These are phyloP conservation scores for Mikania micrantha DNA, from an alignment of 129 eudicot species.

Conservation along the genomic window DNA sequence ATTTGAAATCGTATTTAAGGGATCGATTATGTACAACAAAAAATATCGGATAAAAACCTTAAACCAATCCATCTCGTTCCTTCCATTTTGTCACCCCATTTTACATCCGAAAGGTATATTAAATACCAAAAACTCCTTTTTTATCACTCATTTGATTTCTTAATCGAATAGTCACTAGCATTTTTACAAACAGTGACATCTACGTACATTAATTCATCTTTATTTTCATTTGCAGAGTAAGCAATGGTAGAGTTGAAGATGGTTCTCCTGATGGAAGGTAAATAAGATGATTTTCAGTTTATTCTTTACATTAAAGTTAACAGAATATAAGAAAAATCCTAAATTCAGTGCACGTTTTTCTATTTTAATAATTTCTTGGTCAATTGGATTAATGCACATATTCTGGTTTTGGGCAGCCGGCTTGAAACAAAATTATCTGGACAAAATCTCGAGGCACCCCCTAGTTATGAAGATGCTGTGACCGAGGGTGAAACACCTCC, in stretches of 20 bases:
- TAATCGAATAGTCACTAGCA: background rate
- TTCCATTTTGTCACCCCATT: background rate
- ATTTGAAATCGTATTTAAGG: no score
- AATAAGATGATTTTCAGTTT: slow-evolving; percentile 4
- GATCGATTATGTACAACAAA: no score
- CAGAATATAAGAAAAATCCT: background rate
- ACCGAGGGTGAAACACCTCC: slow-evolving; percentile 38
- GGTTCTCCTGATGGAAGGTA: slow-evolving; percentile 87
- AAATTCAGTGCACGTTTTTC: no score
- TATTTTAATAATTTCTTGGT: background rate
- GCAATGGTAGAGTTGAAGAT: slow-evolving; percentile 65
- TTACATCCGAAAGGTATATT: background rate
- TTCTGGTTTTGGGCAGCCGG: slow-evolving; percentile 24
- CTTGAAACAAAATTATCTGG: slow-evolving; percentile 59
- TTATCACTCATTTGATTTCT: no score
- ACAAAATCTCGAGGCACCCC: slow-evolving; percentile 62
- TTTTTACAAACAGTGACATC: background rate
- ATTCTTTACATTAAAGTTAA: background rate
- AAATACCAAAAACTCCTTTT: no score
- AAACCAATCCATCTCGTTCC: background rate
- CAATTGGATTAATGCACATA: background rate
- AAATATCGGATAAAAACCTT: no score
- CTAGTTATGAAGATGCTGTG: slow-evolving; percentile 80
- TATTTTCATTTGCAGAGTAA: slow-evolving; percentile 43
- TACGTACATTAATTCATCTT: background rate